Conservation (phyloP, 306 rosid genomes). For the Sphenostylis stenocarpa region DNA sequence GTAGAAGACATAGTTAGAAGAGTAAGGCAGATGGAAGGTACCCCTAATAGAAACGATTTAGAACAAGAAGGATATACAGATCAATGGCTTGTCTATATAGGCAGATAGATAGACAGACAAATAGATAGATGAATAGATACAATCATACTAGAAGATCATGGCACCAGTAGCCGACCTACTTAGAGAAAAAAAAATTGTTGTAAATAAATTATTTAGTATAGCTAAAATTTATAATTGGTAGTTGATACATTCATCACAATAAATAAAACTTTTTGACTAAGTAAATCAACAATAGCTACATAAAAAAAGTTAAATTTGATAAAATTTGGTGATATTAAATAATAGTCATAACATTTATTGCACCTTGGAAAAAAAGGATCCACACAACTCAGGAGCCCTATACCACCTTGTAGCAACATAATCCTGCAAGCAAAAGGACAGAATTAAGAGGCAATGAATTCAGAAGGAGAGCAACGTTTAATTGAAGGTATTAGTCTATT, state of each 20-base stretch:
- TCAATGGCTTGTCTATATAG: neutral
- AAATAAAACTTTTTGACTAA: neutral
- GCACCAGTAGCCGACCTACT: neutral
- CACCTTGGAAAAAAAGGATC: conserved; percentile 98
- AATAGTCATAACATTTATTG: conserved; percentile 21
- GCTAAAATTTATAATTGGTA: neutral
- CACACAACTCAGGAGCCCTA: conserved; percentile 98
- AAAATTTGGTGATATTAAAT: conserved; percentile 23
- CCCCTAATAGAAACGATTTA: neutral
- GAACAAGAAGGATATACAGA: neutral
- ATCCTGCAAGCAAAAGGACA: conserved; percentile 59
- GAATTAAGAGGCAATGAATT: conserved; percentile 19
- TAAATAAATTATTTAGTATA: neutral
- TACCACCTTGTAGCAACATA: conserved; percentile 99
- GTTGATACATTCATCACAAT: neutral
- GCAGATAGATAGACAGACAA: no score
- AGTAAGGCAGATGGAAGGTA: neutral
- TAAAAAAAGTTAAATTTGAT: neutral
- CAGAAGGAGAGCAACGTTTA: conserved; percentile 19
- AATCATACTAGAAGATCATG: neutral
- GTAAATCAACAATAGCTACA: neutral
- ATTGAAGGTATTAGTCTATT: conserved; percentile 14
- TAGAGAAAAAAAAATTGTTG: neutral
- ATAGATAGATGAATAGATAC: no score
- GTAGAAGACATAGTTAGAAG: neutral